Conservation (phyloP, 176 grass and related monocot genomes). For the Oryza nivara region DNA sequence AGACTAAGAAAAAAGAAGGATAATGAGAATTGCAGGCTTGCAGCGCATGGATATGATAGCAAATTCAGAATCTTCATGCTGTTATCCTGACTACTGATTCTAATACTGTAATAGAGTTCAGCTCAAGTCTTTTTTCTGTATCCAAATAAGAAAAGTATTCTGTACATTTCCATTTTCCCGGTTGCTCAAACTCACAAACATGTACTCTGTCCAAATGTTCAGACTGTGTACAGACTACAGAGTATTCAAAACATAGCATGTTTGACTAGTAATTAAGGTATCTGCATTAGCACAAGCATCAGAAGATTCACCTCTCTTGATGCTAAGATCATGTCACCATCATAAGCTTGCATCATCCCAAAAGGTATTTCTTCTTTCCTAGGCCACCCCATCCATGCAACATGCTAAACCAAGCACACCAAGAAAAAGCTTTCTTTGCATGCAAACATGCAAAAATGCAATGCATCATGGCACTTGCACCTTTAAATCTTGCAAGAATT, state of each 20-base stretch:
- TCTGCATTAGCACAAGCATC: constrained; percentile 41
- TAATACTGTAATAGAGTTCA: not conserved
- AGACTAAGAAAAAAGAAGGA: not conserved
- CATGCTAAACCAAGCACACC: constrained; percentile 68
- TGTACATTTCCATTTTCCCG: not conserved
- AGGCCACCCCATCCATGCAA: constrained; percentile 65
- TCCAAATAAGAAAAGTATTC: not conserved
- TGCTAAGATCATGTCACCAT: constrained; percentile 23
- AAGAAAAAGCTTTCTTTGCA: constrained; percentile 47
- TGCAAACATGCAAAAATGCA: constrained; percentile 13
- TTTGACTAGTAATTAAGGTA: constrained; percentile 48
- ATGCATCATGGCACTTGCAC: not conserved
- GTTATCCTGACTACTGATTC: not conserved
- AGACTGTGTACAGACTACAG: not conserved
- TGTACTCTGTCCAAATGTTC: constrained; percentile 14
- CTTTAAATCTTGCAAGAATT: constrained; percentile 52
- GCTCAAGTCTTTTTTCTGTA: not conserved
- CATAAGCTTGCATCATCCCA: constrained; percentile 49
- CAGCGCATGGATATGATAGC: not conserved
- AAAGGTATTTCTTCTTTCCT: constrained; percentile 76
- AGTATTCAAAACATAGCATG: constrained; percentile 28
- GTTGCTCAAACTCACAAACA: not conserved
- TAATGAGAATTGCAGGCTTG: not conserved
- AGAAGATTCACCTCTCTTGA: not conserved
- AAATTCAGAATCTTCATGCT: not conserved